A percentile compares a stretch with the other conserved stretches of the same genome.
Conservation (phyloP, 345 rosid genomes). For the Populus ilicifolia region DNA sequence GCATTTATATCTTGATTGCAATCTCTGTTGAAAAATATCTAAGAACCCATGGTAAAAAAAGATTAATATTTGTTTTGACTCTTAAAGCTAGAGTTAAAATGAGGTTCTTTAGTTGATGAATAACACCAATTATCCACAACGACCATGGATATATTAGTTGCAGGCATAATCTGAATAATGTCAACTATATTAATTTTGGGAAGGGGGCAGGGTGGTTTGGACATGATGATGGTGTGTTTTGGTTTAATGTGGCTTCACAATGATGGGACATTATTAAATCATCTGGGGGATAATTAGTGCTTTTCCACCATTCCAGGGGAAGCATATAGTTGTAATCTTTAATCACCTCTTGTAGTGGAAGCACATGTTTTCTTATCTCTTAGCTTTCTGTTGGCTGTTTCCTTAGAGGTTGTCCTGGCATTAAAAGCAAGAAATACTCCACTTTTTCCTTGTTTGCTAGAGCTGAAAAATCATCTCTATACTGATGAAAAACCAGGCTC, state of each 20-base stretch:
- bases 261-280: neutral
- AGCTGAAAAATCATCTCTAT: neutral
- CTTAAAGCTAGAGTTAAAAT: neutral
- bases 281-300: neutral
- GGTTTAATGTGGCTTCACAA: neutral
- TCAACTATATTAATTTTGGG: neutral
- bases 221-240: neutral
- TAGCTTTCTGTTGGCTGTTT: neutral
- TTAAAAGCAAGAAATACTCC: neutral
- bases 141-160: neutral
- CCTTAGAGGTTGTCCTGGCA: neutral
- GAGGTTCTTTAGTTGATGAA: neutral
- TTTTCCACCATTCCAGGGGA: neutral
- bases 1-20: neutral
- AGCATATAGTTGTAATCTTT: neutral
- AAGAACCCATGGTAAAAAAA: neutral
- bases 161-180: neutral
- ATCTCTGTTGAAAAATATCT: neutral
- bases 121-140: neutral
- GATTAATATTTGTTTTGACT: neutral
- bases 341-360: neutral
- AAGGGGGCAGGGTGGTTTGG: neutral
- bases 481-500: neutral
- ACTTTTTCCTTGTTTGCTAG: neutral
- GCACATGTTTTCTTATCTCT: neutral